Conservation (phyloP, 306 rosid species). For the Abrus precatorius region DNA sequence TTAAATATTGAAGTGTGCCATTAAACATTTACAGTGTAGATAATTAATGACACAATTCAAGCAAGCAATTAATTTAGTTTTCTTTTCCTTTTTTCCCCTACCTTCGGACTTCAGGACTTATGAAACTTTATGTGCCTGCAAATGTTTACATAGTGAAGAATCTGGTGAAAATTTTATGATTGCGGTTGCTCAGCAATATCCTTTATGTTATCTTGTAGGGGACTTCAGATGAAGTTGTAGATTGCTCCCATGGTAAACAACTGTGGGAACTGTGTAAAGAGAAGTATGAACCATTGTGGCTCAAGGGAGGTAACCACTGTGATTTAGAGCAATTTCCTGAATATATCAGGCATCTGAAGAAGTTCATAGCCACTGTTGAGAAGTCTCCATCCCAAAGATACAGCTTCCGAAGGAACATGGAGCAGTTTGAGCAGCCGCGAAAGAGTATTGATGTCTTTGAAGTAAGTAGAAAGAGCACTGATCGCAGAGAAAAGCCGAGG, state of each 20-base stretch:
- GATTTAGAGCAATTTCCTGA: conserved; percentile 83
- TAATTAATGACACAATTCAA: not conserved
- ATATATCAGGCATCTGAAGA: conserved; percentile 79
- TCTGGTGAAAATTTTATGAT: not conserved
- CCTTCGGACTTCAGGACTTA: not conserved
- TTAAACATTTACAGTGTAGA: not conserved
- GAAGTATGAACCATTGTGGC: conserved; percentile 86
- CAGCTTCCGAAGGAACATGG: conserved; percentile 77
- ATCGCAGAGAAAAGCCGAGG: conserved; percentile 81
- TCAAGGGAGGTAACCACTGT: conserved; percentile 89
- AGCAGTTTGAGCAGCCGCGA: conserved; percentile 80
- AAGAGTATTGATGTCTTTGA: conserved; percentile 79
- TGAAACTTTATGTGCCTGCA: not conserved
- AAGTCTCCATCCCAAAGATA: conserved; percentile 77
- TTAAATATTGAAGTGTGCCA: not conserved
- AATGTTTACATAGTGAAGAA: not conserved
- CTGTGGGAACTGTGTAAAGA: conserved; percentile 91
- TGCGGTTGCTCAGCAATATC: conserved; percentile 1
- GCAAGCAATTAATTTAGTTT: conserved; percentile 1
- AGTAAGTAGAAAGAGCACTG: conserved; percentile 78
- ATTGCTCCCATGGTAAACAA: conserved; percentile 88
- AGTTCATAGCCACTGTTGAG: conserved; percentile 80
- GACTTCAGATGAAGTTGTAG: conserved; percentile 86
- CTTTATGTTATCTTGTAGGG: conserved; percentile 60
- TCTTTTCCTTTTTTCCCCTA: not conserved